These are phyloP conservation scores for Suillus subluteus DNA, from an alignment of 768 basidiomycete genomes.

Conservation along the genomic window DNA sequence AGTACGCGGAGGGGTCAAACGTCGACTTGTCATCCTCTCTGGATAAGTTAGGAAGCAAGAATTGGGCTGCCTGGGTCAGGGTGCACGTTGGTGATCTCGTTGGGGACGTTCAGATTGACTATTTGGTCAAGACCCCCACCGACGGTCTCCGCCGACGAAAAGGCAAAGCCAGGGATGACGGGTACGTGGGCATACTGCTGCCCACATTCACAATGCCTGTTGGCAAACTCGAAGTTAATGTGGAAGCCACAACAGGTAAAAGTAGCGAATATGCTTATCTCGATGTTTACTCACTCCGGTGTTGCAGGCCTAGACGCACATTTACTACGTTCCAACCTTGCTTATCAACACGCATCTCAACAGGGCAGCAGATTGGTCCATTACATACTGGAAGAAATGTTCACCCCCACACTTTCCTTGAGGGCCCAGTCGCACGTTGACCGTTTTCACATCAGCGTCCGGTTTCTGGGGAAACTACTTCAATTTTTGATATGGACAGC, in stretches of 20 bases:
- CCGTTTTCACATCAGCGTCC: conserved; percentile 11
- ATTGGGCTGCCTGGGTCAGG: conserved; percentile 70
- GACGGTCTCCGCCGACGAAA: conserved; percentile 37
- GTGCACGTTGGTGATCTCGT: conserved; percentile 56
- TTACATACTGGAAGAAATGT: conserved; percentile 59
- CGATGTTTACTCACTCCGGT: conserved; percentile 13
- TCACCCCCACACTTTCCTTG: conserved; percentile 57
- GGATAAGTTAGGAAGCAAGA: conserved; percentile 56
- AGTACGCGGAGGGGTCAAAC: conserved; percentile 37
- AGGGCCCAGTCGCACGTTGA: conserved; percentile 17
- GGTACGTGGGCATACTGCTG: conserved; percentile 52
- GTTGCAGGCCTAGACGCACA: conserved; percentile 45
- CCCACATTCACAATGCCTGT: conserved; percentile 78
- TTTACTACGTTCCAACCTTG: conserved; percentile 58
- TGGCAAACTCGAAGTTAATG: conserved; percentile 62
- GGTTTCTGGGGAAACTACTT: conserved; percentile 18
- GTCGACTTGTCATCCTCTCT: conserved; percentile 46
- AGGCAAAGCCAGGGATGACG: conserved; percentile 35
- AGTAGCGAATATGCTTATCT: conserved; percentile 4
- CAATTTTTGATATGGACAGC: conserved; percentile 21
- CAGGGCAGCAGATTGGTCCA: conserved; percentile 56
- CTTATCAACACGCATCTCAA: conserved; percentile 46
- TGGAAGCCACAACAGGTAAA: conserved; percentile 60
- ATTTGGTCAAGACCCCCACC: conserved; percentile 51
- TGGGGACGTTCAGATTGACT: conserved; percentile 63